Conservation (phyloP, 257 asterid species). For the Mentha longifolia region DNA sequence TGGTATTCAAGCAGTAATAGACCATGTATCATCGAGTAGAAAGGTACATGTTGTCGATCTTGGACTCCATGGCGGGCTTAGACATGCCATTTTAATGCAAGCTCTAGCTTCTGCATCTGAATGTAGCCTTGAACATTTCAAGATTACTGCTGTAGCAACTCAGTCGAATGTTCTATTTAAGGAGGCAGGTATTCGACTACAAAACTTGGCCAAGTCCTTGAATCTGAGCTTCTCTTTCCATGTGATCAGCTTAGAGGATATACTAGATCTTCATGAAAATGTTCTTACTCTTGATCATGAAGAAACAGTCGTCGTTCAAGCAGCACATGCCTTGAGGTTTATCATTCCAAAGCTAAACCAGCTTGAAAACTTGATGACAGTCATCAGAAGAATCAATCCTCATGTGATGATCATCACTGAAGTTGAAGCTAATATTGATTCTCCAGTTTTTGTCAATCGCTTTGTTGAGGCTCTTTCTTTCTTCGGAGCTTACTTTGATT, state of each 20-base stretch:
- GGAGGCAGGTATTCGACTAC: conserved; percentile 33
- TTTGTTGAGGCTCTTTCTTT: conserved; percentile 48
- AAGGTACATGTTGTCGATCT: conserved; percentile 44
- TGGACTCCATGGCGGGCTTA: conserved; percentile 36
- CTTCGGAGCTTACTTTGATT: conserved; percentile 45
- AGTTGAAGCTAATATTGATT: conserved; percentile 48
- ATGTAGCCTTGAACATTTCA: conserved; percentile 38
- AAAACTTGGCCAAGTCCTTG: conserved; percentile 29
- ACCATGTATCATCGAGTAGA: conserved; percentile 38
- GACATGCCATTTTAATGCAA: conserved; percentile 39
- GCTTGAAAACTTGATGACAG: conserved; percentile 41
- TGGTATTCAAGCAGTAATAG: conserved; percentile 46
- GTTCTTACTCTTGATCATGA: conserved; percentile 11
- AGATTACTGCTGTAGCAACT: conserved; percentile 50
- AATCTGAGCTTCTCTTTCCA: conserved; percentile 26
- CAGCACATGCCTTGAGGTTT: not conserved
- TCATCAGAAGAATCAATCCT: conserved; percentile 38
- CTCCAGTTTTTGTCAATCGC: conserved; percentile 45
- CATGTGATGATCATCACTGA: conserved; percentile 42
- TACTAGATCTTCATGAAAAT: not conserved
- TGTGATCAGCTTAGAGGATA: conserved; percentile 24
- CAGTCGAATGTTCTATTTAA: conserved; percentile 37
- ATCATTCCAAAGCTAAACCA: conserved; percentile 29
- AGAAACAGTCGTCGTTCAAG: conserved; percentile 25
- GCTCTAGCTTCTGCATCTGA: conserved; percentile 26